Evolutionary conservation across 208 protist genomes (phyloP).

Genomic region (Angomonas ambiguus): DNA sequence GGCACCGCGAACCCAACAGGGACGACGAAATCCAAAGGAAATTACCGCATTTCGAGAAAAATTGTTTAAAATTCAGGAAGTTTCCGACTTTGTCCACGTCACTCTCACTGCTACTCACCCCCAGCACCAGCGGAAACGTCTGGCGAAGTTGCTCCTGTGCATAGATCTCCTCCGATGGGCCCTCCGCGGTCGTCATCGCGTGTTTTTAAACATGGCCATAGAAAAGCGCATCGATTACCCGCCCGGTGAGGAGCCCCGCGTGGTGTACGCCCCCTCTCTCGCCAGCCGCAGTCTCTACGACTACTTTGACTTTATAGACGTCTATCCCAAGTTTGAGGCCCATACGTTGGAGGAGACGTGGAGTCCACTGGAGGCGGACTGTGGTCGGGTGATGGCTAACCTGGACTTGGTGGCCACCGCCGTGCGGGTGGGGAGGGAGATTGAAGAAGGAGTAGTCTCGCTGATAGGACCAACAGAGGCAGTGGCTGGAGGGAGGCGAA

Average conservation of each 20-base stretch:
- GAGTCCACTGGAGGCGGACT: constrained; percentile 76
- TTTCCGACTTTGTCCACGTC: constrained; percentile 81
- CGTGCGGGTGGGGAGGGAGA: not conserved
- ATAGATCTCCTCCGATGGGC: constrained; percentile 76
- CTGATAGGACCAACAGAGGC: too few relatives aligned
- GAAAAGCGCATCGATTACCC: constrained; percentile 68
- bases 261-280: constrained; percentile 55
- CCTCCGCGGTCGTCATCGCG: constrained; percentile 60
- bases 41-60: not conserved
- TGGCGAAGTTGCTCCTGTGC: constrained; percentile 65
- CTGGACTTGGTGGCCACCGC: constrained; percentile 41
- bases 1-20: not conserved
- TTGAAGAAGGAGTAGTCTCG: not conserved
- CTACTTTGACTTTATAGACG: constrained; percentile 68
- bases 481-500: not conserved
- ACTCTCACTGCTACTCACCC: constrained; percentile 77
- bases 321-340: constrained; percentile 70
- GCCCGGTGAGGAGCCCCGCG: constrained; percentile 24
- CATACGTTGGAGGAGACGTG: constrained; percentile 58
- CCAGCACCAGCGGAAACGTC: constrained; percentile 38
- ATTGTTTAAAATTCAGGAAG: constrained; percentile 54
- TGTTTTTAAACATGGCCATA: constrained; percentile 83
- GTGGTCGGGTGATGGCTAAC: constrained; percentile 80
- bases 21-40: not conserved
- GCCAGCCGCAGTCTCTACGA: constrained; percentile 66